Base-by-base conservation (phyloP, 140 eudicot species). In the Cichorium intybus region DNA sequence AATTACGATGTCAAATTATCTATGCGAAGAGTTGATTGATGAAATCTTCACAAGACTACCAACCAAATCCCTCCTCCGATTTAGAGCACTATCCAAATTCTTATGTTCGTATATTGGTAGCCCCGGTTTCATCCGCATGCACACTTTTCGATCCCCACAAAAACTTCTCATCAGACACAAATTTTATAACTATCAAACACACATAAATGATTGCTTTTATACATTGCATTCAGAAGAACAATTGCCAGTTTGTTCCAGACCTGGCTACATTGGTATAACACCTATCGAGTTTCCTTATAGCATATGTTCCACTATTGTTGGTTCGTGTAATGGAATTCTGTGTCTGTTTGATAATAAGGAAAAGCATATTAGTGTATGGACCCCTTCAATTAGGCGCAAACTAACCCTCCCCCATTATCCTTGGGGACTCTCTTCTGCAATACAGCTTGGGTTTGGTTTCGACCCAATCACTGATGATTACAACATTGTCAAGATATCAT, bases 401-500 rank as follows among this genome's bases (percentile, higher is more conserved):
- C 8, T 78, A n/a, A 55, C 7, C 14, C 41, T 78, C 1, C 83
- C 79, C 9, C 22, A 8, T 11, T 58, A 62, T 7, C 4, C 6
- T 0, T 14, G 33, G 4, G 1, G 18, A 3, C 4, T 24, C 7
- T 49, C 3, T 54, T 66, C 37, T 51, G 21, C 33, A 7, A n/a
- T 78, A 6, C 71, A 75, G 9, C 63, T 72, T 8, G 39, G 39
- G 39, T 34, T 34, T 34, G 39, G 39, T 34, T 34, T 34, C 39
- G 39, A 34, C 39, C 16, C 18, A 0, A 45, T 24, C 10, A 52
- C 34, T 4, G 34, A 39, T 29, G 79, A 78, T 41, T 56, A 72
- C 54, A 78, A 78, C 72, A 75, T 78, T 24, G 79, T 72, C 10
- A 78, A 78, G 31, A 15, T 77, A 5, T 48, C 56, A 15, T 78